Evolutionary conservation across 805 yeast genomes (phyloP).

Genomic region (Scheffersomyces spartinae): DNA sequence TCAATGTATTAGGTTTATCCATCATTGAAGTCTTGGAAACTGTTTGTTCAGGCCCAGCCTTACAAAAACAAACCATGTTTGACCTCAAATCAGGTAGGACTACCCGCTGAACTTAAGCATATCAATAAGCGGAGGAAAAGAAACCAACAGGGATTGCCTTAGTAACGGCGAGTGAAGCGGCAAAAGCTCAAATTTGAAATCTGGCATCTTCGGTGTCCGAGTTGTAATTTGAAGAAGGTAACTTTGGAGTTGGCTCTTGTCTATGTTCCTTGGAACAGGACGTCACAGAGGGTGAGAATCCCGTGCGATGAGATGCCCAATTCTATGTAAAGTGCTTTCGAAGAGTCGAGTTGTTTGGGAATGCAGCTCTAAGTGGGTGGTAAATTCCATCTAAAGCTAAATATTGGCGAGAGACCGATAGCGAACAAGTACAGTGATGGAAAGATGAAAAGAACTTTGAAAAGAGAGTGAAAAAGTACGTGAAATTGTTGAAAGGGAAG

Average conservation of each 20-base stretch:
- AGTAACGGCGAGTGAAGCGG: constrained; percentile 32
- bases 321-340: constrained; percentile 18
- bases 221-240: constrained; percentile 28
- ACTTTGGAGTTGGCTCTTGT: constrained; percentile 17
- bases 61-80: constrained; percentile 13
- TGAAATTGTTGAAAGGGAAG: constrained; percentile 35
- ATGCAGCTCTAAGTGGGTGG: constrained; percentile 30
- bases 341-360: constrained; percentile 28
- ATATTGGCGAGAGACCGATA: constrained; percentile 37
- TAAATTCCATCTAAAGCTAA: constrained; percentile 32
- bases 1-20: constrained; percentile 8
- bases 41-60: constrained; percentile 6
- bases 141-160: constrained; percentile 34
- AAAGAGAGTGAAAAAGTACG: constrained; percentile 34
- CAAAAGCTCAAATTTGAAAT: constrained; percentile 30
- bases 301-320: constrained; percentile 21
- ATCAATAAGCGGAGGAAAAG: constrained; percentile 36
- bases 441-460: constrained; percentile 34
- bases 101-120: constrained; percentile 36
- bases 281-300: constrained; percentile 33
- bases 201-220: constrained; percentile 26
- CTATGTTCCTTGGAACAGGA: constrained; percentile 28
- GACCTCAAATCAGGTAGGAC: constrained; percentile 28
- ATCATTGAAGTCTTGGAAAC: constrained; percentile 4
- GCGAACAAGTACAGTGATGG: constrained; percentile 37